Evolutionary conservation across 257 asterid species (phyloP), one percentile per base, ranked within the genome.

Genomic region (Gentiana dahurica): DNA sequence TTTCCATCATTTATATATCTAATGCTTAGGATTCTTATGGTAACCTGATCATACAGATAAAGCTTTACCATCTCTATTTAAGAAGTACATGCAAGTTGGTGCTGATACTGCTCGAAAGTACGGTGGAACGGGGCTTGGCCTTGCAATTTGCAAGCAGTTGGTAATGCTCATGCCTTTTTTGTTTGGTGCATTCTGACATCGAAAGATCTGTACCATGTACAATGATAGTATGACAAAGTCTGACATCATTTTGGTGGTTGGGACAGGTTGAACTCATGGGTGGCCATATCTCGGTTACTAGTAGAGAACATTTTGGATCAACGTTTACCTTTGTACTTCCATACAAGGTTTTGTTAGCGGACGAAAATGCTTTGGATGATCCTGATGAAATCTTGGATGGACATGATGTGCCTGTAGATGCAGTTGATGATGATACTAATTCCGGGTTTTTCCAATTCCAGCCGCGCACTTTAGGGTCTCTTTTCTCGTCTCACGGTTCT

Each of bases 261-360:
- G 57, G 56, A 68, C 75, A 85, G 95, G 97, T 84, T 68, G 97
- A 89, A 76, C 97, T 89, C 60, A 89, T 89, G 97, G 97, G 97
- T 8, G 97, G 97, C 64, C 80, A 71, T 50, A 83, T 89, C 44
- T 77, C 94, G 0, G 94, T 89, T 36, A 76, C 85, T 5, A 86
- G 95, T 65, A 70, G 68, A 53, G 97, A 81, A 61, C 76, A 83
- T 57, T 61, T 69, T 12, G 97, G 97, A 6, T 89, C 95, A 1
- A 89, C 87, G 59, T 89, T 89, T 60, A 86, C 94, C 32, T 89
- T 89, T 61, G 66, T 86, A 39, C 68, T 89, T 32, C 94, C 97
- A 54, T 81, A 86, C 75, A 89, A 76, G 64, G 83, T 83, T 43
- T 89, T 95, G 5, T 72, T 74, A 6, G 41, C 53, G 41, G 73